A percentile compares a stretch with the other conserved stretches of the same genome.
Evolutionary conservation across 2,329 filamentous ascomycete genomes (phyloP).

Genomic region (Malbranchea zuffiana): DNA sequence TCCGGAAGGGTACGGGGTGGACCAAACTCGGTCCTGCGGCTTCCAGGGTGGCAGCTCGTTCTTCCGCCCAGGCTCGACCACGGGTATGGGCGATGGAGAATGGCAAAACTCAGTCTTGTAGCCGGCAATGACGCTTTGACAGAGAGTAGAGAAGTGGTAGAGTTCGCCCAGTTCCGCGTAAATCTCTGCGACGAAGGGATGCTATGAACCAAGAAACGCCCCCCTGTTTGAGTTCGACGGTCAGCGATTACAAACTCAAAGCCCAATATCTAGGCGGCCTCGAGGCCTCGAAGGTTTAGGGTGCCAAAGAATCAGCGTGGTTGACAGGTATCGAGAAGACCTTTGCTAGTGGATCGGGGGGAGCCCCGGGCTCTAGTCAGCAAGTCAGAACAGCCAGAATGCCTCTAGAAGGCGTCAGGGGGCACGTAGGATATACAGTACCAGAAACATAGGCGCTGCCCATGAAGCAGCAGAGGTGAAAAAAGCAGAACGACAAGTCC

Average conservation of each 20-base stretch:
- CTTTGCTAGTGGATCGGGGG: constrained; percentile 1
- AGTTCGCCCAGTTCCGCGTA: constrained; percentile 5
- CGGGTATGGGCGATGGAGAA: no score
- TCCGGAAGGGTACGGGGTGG: constrained; percentile 5
- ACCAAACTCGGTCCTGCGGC: constrained; percentile 8
- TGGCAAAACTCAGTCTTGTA: constrained; percentile 6
- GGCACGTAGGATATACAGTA: no score
- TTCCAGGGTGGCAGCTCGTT: constrained; percentile 3
- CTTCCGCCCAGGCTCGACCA: no score
- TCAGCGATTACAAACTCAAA: constrained; percentile 11
- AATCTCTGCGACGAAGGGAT: constrained; percentile 11
- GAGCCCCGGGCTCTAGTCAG: no score
- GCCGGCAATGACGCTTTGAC: constrained; percentile 4
- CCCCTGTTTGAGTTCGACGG: constrained; percentile 15
- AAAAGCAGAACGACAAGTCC: no score
- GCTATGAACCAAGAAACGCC: constrained; percentile 11
- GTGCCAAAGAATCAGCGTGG: constrained; percentile 8
- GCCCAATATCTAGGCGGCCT: constrained; percentile 7
- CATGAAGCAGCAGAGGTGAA: no score
- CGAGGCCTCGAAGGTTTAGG: constrained; percentile 8
- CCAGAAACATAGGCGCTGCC: no score
- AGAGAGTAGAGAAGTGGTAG: constrained; percentile 3
- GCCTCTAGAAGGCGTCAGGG: no score
- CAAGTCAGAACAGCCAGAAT: no score
- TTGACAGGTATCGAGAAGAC: constrained; percentile 3